Evolutionary conservation across 2,329 filamentous ascomycete genomes (phyloP), one percentile per base, ranked within the genome.

Genomic region (Fusarium sp.): DNA sequence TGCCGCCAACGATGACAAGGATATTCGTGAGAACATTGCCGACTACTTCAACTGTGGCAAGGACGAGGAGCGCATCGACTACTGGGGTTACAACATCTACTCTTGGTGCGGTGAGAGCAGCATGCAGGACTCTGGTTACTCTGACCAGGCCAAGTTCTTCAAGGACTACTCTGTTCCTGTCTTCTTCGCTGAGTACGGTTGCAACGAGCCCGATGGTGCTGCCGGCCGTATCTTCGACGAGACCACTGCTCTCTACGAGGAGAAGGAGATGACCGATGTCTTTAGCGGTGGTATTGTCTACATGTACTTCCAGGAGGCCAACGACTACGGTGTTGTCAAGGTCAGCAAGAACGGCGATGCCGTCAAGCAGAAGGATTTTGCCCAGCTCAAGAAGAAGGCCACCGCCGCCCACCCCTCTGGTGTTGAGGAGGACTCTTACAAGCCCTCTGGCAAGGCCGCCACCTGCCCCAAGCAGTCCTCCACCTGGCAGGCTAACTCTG

Each of bases 81-180:
- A 97, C 86, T 99, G 95, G 93, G 96, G 96, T 63, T 98, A 98
- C 91, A 99, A 99, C 87, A 97, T 98, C 84, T 99, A 99, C 88
- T 97, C 95, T 54, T 99, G 96, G 96, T 99, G 96, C 80, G 96
- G 95, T 73, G 81, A 95, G 74, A 97, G 93, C 77, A 89, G 85
- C 75, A 96, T 92, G 84, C 77, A 85, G 36, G 78, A 86, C 63
- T 98, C 96, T 5, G 93, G 94, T 56, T 99, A 95, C 83, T 86
- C 91, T 70, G 86, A 90, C 58, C 92, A 95, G 79, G 94, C 94
- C 73, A 81, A 93, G 71, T 95, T 98, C 83, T 99, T 98, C 85
- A 80, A 85, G 63, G 89, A 91, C 78, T 99, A 96, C 87, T 93
- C 93, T 11, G 93, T 98, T 5, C 96, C 96, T 46, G 92, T 94